Base-by-base conservation (phyloP, 192 early-diverging fungal genomes). In the Globomyces pollinis-pini region DNA sequence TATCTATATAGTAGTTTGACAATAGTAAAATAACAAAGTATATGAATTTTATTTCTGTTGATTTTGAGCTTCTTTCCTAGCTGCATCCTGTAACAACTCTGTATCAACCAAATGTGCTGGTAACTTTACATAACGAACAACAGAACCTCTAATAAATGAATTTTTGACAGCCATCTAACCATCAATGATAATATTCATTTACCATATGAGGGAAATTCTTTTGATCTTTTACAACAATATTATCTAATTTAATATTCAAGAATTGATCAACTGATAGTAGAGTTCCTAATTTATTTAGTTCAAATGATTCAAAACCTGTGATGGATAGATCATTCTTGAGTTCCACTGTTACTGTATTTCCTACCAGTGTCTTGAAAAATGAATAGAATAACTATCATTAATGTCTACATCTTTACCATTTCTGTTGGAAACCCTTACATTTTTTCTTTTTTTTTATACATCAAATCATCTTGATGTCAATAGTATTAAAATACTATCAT, bases 191-290 rank as follows among this genome's bases (percentile, higher is more conserved):
- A 11, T 20, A n/a, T 9, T 26, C 3, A 15, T 52, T 60, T 82
- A 93, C 89, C 93, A 99, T 97, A 68, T 99, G 97, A 38, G 97
- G 97, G 68, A 91, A 95, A 35, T 74, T 76, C 50, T 83, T 73
- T 55, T 86, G 86, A 56, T 94, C 84, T 41, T 90, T 84, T 0
- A 94, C 89, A 29, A 72, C 65, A 58, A 98, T 91, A 32, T 94
- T 87, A 64, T 98, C 93, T 42, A 99, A 73, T 68, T 98, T 98
- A 64, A 99, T 94, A 71, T 99, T 99, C 61, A 99, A 78, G 69
- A 93, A 99, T 75, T 98, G 97, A 77, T 99, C 97, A 6, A 99
- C 97, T 1, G 95, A 98, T 23, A 94, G 89, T 24, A 99, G 76
- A 23, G 84, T 87, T 12, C 97, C 97, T 29, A 76, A 82, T n/a